Conservation (phyloP, 371 early-diverging fungal genomes). For the Zopfochytrium polystomum region DNA sequence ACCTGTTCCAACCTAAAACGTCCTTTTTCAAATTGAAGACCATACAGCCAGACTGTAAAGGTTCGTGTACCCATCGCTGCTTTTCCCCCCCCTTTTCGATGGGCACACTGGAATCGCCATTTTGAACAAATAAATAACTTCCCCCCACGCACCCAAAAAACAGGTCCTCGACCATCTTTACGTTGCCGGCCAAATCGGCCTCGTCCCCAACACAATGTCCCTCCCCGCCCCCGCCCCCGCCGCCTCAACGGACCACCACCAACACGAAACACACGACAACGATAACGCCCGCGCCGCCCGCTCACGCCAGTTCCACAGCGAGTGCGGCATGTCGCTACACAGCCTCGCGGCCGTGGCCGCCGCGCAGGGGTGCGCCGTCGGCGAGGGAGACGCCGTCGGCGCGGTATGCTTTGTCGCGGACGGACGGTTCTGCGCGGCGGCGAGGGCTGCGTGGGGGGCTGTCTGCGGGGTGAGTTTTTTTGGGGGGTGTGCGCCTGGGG, state of each 20-base stretch:
- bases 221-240: conserved; percentile 39
- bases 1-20: conserved; percentile 1
- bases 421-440: background rate
- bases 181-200: conserved; percentile 76
- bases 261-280: no score
- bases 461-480: background rate
- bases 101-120: no score
- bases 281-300: no score
- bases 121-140: no score
- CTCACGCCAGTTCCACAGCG: conserved; percentile 9
- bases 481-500: background rate
- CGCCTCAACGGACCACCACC: background rate
- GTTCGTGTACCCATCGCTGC: conserved; percentile 35
- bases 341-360: conserved; percentile 24
- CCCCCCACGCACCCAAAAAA: background rate
- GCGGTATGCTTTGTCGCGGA: conserved; percentile 36
- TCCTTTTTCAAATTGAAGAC: no score
- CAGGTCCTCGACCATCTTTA: conserved; percentile 57
- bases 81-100: conserved; percentile 1
- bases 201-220: conserved; percentile 61
- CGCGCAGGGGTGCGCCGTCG: conserved; percentile 22
- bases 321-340: conserved; percentile 18
- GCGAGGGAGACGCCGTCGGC: conserved; percentile 16
- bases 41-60: conserved; percentile 65
- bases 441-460: background rate